Percentiles rank a stretch among this genome's conserved stretches.
These are phyloP conservation scores for Erysimum cheiranthoides DNA, from an alignment of 345 rosid species.

Conservation along the genomic window DNA sequence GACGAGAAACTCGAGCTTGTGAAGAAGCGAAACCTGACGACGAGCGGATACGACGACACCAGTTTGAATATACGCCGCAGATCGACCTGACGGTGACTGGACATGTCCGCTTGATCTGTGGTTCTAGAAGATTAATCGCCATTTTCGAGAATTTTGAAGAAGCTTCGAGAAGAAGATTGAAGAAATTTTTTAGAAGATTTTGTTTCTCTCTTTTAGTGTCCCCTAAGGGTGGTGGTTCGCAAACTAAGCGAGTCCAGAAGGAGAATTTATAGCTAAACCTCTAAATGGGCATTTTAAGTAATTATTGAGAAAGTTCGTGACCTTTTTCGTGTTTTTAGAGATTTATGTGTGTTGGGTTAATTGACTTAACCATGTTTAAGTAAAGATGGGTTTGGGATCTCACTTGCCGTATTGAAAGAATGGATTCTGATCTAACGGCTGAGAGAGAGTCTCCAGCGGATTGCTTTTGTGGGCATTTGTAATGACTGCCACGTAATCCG, in stretches of 20 bases:
- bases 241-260: constrained; percentile 72
- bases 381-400: constrained; percentile 11
- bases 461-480: constrained; percentile 40
- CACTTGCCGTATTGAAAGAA: constrained; percentile 46
- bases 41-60: constrained; percentile 48
- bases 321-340: constrained; percentile 37
- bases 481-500: constrained; percentile 51
- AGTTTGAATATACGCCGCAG: constrained; percentile 21
- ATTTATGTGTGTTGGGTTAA: constrained; percentile 2
- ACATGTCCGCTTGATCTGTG: constrained; percentile 63
- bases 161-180: background rate
- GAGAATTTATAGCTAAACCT: constrained; percentile 52
- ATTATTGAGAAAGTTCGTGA: background rate
- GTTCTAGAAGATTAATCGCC: constrained; percentile 53
- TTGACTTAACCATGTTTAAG: constrained; percentile 45
- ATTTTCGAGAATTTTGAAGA: constrained; percentile 5
- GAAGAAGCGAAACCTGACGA: constrained; percentile 69
- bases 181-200: background rate
- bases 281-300: constrained; percentile 33
- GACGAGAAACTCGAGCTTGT: constrained; percentile 63
- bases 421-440: constrained; percentile 57
- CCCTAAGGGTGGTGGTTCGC: constrained; percentile 63
- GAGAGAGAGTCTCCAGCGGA: constrained; percentile 19
- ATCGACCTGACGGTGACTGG: constrained; percentile 57
- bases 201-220: constrained; percentile 30